Evolutionary conservation across 2,329 filamentous ascomycete genomes (phyloP), one percentile per base, ranked within the genome.

Genomic region (Saccharata proteae): DNA sequence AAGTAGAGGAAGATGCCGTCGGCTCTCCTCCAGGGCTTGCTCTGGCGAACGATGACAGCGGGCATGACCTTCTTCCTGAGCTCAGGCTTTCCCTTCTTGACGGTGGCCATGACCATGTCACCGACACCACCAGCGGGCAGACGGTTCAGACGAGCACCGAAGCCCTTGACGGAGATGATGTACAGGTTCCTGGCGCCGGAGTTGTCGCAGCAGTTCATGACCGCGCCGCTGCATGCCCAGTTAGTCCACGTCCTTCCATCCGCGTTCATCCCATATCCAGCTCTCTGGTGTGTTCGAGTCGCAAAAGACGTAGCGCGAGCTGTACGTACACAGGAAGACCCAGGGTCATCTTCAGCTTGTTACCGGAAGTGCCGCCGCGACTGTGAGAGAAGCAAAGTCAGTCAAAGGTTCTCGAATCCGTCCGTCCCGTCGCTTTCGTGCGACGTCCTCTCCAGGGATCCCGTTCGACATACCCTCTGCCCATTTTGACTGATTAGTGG

Each of bases 11-110:
- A 98, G 57, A 96, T 82, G 68, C 90, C 92, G 65, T 98, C 90
- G 52, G 82, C 81, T 65, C 90, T 80, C 76, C 90, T 86, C 90
- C 90, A 98, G 57, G 90, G 90, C 80, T 98, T 98, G 72, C 80
- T 82, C 74, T 96, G 90, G 65, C 90, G 75, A 63, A 96, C 88
- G 60, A 98, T 90, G 61, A 98, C 88, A 58, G 90, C 90, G 52
- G 90, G 90, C 85, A 98, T 93, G 66, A 98, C 90, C 82, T 98
- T 98, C 83, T 98, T 98, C 68, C 92, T 77, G 60, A 98, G 74
- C 71, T 98, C 92, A 45, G 92, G 92, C 84, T 98, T 98, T 71
- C 92, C 90, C 83, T 98, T 96, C 84, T 98, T 96, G 71, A 96
- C 90, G 49, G 90, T 96, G 49, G 88, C 88, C 86, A 98, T 96